phyloP scores from a whole-genome alignment of 495 filamentous ascomycete genomes.

The Talaromyces wortmannii region DNA sequence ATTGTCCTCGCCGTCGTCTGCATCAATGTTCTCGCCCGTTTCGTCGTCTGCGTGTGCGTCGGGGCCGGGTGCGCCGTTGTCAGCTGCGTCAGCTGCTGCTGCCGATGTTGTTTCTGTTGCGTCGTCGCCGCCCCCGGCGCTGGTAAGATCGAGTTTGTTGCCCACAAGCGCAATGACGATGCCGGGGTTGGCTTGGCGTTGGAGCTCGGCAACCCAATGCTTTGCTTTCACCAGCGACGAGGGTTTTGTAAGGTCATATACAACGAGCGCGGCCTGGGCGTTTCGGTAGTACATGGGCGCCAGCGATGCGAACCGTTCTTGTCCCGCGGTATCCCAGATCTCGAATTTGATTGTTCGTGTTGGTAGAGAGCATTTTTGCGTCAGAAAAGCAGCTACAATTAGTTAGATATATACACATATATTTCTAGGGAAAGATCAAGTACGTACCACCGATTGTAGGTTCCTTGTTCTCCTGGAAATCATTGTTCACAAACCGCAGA shows the following conservation, averaged over 20 bases:
- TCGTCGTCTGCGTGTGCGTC: constrained; percentile 27
- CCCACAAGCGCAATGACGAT: constrained; percentile 97
- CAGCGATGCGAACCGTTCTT: constrained; percentile 94
- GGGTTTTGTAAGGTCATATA: constrained; percentile 97
- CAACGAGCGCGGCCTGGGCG: constrained; percentile 94
- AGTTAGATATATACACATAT: neutral
- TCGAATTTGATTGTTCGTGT: constrained; percentile 98
- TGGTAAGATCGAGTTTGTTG: constrained; percentile 91
- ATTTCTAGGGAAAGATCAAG: neutral
- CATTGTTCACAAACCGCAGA: constrained; percentile 97
- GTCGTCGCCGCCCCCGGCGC: constrained; percentile 31
- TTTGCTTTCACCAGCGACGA: constrained; percentile 93
- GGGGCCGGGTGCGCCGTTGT: constrained; percentile 8
- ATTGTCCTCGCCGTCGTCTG: constrained; percentile 43
- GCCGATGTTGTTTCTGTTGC: constrained; percentile 2
- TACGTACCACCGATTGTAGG: constrained; percentile 93
- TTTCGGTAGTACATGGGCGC: constrained; percentile 99
- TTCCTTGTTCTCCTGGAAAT: constrained; percentile 99
- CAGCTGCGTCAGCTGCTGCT: constrained; percentile 17
- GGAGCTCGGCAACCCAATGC: constrained; percentile 97
- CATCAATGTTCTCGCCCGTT: constrained; percentile 30
- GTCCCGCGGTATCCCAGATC: constrained; percentile 99
- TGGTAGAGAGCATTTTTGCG: constrained; percentile 95
- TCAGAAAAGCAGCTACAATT: constrained; percentile 81
- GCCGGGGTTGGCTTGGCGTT: constrained; percentile 93